Evolutionary conservation across 208 protist species (phyloP), one percentile per base, ranked within the genome.

Genomic region (Porcisia deanei): DNA sequence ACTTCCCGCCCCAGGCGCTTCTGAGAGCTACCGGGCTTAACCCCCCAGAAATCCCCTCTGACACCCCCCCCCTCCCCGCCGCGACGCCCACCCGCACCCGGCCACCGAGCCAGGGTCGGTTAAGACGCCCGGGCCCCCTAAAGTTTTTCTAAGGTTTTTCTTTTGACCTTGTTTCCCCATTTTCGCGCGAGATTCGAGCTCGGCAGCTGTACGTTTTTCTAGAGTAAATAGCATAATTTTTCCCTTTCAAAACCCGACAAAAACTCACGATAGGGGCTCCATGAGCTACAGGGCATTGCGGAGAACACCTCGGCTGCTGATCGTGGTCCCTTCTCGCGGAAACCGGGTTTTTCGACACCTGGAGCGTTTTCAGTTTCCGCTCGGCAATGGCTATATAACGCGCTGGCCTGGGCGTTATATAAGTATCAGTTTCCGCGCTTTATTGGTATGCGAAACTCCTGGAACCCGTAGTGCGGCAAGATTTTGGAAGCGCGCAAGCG

Each of bases 381-480:
- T 60, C 57, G 22, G 25, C 57, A 60, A 60, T 60, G 16, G 1
- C 57, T 60, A 9, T 22, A 30, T 60, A 30, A 60, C 57, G 22
- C 57, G 57, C 3, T 60, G 57, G 57, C 47, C 57, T 60, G 57
- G 57, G 57, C 57, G 57, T 60, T 60, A 60, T 37, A 60, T 68
- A 68, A 60, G 47, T 73, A 60, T 61, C 53, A 73, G 47, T 61
- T 73, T 73, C 53, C 63, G 45, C 72, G 49, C 74, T 73, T 52
- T 78, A 73, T 78, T 72, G 61, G 64, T 73, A 78, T 73, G 64
- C 53, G 74, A 78, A 68, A 69, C 73, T 68, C 53, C 63, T 41
- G 63, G 63, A 52, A 68, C 14, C 63, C 4, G 1, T 52, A 39
- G 53, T 68, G 41, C 55, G 55, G 55, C 55, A 60, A 60, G 55